Conservation (phyloP, 2,329 filamentous ascomycete genomes). For the Penicillium thymicola region DNA sequence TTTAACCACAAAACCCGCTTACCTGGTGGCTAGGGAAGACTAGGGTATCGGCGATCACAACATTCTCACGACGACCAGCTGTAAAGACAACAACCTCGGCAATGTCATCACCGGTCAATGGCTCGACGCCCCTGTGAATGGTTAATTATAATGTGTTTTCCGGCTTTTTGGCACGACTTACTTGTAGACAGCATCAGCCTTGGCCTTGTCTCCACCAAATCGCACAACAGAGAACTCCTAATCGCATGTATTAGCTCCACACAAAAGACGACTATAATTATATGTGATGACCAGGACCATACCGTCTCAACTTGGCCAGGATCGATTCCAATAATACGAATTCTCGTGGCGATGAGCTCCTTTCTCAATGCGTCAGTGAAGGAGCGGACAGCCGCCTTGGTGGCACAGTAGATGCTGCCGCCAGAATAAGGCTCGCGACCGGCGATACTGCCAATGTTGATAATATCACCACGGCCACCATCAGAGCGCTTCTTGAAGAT, state of each 20-base stretch:
- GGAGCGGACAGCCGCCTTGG: constrained; percentile 80
- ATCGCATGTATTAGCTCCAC: background rate
- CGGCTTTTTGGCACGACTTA: constrained; percentile 42
- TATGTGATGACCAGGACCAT: constrained; percentile 32
- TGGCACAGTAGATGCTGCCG: constrained; percentile 88
- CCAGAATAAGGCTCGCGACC: constrained; percentile 81
- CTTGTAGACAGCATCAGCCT: constrained; percentile 88
- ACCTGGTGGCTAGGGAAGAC: constrained; percentile 90
- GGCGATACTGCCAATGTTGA: constrained; percentile 93
- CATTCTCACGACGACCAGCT: constrained; percentile 80
- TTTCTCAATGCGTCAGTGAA: constrained; percentile 81
- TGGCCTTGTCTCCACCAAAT: constrained; percentile 82
- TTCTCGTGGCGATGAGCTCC: constrained; percentile 75
- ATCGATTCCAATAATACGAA: constrained; percentile 83
- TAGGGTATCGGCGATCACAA: constrained; percentile 82
- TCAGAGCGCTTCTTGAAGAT: constrained; percentile 69
- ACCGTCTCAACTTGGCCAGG: constrained; percentile 90
- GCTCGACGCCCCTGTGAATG: constrained; percentile 66
- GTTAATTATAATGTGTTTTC: background rate
- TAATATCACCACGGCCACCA: constrained; percentile 83
- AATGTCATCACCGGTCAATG: constrained; percentile 84
- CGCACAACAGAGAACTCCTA: constrained; percentile 84
- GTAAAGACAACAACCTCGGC: constrained; percentile 87
- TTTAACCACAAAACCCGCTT: constrained; percentile 26
- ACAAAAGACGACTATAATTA: background rate